Evolutionary conservation across 768 basidiomycete genomes (phyloP).

Genomic region (Trametes coccinea): DNA sequence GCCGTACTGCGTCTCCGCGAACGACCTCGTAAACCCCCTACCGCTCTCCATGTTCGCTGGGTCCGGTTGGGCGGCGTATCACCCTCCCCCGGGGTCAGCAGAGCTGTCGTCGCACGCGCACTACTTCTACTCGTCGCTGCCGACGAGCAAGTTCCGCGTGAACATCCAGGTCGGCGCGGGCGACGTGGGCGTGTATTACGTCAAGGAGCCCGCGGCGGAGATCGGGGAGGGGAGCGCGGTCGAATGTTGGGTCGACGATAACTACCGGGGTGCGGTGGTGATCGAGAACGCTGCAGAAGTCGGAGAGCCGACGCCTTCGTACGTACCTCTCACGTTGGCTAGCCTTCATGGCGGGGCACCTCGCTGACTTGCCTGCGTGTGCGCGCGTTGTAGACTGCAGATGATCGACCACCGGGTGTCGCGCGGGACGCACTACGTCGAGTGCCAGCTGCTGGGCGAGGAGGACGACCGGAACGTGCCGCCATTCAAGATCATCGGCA

Average conservation of each 20-base stretch:
- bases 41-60: constrained; percentile 94
- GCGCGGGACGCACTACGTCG: constrained; percentile 91
- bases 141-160: constrained; percentile 79
- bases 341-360: not conserved
- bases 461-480: constrained; percentile 73
- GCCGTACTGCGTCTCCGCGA: constrained; percentile 94
- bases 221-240: constrained; percentile 66
- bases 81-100: constrained; percentile 54
- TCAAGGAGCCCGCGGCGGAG: constrained; percentile 64
- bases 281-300: constrained; percentile 78
- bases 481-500: constrained; percentile 87
- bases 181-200: constrained; percentile 89
- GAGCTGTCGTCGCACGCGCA: constrained; percentile 60
- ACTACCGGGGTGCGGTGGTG: constrained; percentile 72
- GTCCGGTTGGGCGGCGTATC: constrained; percentile 83
- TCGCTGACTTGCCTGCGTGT: not conserved
- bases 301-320: constrained; percentile 65
- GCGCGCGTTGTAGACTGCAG: constrained; percentile 52
- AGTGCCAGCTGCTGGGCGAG: constrained; percentile 86
- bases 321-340: constrained; percentile 33
- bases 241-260: constrained; percentile 99
- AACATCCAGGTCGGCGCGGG: constrained; percentile 85
- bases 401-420: constrained; percentile 86
- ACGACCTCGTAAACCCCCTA: constrained; percentile 95
- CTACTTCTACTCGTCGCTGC: constrained; percentile 91